Evolutionary conservation across 1,139 yeast species (phyloP), one percentile per base, ranked within the genome.

Genomic region (Hemisphaericaspora xylanilytica): DNA sequence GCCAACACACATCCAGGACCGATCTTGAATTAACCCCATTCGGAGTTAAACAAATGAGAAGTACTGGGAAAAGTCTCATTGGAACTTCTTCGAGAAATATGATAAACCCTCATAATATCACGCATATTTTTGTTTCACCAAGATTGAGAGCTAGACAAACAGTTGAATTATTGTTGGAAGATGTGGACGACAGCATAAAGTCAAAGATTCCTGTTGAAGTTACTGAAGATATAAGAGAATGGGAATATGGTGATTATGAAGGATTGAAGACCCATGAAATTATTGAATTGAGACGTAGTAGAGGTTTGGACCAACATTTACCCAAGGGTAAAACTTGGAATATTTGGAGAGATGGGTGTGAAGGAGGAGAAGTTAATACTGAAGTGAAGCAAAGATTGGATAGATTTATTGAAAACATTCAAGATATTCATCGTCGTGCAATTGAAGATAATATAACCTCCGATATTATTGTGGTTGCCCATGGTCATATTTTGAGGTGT

Each of bases 191-290:
- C n/a, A 73, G 68, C 31, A 63, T 70, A 29, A 67, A 64, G 45
- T 58, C 70, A 14, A 54, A 64, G 13, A 69, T 81, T 39, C 65
- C 70, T 3, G 53, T 75, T 29, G 61, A 65, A 33, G 77, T 77
- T 14, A 90, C 85, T 46, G 79, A 85, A 36, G 84, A 83, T 51
- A 63, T 88, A 37, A 74, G 94, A 48, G 97, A 90, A 64, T 90
- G 97, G 97, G 94, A 87, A 50, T 90, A 90, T 55, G 97, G 97
- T 50, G 94, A 86, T 53, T 90, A 90, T 59, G 97, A 90, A 66
- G 97, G 97, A 4, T 62, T 82, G 51, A 61, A 72, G 41, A 85
- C 95, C 1, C 61, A 66, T 11, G 79, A 89, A 50, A 89, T 90
- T 57, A 66, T 73, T 31, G 73, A 67, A 9, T 59, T 78, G 48